Evolutionary conservation across 2,329 filamentous ascomycete genomes (phyloP).

Genomic region (Diaporthe sp.): DNA sequence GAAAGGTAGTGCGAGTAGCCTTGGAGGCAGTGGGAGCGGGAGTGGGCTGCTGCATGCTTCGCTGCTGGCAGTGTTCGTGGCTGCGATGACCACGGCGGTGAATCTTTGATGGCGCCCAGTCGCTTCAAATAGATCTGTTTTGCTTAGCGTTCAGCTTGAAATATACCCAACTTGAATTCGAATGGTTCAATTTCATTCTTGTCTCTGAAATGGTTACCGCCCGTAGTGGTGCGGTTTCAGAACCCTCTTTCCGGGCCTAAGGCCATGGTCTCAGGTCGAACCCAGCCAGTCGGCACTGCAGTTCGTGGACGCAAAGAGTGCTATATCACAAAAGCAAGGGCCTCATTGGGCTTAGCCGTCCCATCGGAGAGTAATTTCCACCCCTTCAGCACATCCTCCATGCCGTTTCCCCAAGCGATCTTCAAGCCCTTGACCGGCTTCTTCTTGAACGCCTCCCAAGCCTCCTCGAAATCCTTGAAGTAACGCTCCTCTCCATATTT

Average conservation of each 20-base stretch:
- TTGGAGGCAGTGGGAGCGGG: slow-evolving; percentile 4
- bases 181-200: neutral
- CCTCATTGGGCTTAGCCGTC: slow-evolving; percentile 10
- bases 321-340: slow-evolving; percentile 18
- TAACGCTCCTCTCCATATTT: slow-evolving; percentile 19
- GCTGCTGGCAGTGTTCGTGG: neutral
- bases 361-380: slow-evolving; percentile 1
- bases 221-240: neutral
- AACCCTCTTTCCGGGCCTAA: neutral
- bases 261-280: neutral
- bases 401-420: neutral
- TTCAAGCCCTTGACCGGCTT: neutral
- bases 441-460: slow-evolving; percentile 14
- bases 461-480: slow-evolving; percentile 2
- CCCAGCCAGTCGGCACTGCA: too few species aligned
- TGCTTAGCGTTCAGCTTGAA: slow-evolving; percentile 10
- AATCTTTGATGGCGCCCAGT: slow-evolving; percentile 1
- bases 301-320: neutral
- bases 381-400: slow-evolving; percentile 24
- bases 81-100: slow-evolving; percentile 1
- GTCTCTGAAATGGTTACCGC: too few species aligned
- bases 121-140: neutral
- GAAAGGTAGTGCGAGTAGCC: slow-evolving; percentile 38
- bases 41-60: slow-evolving; percentile 20
- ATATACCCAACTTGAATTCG: slow-evolving; percentile 14